phyloP scores from a whole-genome alignment of 352 stramenopile genomes.

The Globisporangium alternatum region DNA sequence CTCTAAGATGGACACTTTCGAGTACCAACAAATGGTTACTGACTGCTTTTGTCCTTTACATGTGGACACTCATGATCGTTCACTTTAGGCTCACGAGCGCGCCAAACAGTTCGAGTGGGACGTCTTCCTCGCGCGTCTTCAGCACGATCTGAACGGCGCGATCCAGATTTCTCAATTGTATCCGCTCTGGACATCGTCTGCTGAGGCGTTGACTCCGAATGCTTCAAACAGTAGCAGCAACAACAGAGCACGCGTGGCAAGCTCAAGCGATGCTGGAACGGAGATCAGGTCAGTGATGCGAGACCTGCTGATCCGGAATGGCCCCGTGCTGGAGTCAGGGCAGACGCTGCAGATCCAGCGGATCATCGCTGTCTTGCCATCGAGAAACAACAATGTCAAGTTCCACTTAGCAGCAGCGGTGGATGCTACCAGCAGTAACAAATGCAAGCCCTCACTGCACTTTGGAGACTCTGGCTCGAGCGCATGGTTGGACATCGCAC shows the following conservation, averaged over 20 bases:
- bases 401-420: neutral
- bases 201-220: neutral
- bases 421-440: neutral
- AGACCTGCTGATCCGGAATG: conserved; percentile 24
- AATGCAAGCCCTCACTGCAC: conserved; percentile 28
- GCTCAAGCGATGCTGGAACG: neutral
- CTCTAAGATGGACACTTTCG: neutral
- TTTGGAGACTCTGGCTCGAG: conserved; percentile 25
- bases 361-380: conserved; percentile 17
- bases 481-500: conserved; percentile 24
- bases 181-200: neutral
- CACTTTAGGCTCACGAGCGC: conserved; percentile 7
- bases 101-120: conserved; percentile 27
- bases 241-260: neutral
- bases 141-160: conserved; percentile 26
- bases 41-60: neutral
- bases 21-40: neutral
- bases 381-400: neutral
- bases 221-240: neutral
- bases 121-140: conserved; percentile 31
- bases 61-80: neutral
- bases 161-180: conserved; percentile 24
- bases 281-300: conserved; percentile 15
- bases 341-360: conserved; percentile 20
- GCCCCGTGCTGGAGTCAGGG: conserved; percentile 20